Percentiles rank a stretch among this genome's conserved stretches.
Evolutionary conservation across 441 rosid genomes (phyloP).

Genomic region (Pelargonium cotyledonis): DNA sequence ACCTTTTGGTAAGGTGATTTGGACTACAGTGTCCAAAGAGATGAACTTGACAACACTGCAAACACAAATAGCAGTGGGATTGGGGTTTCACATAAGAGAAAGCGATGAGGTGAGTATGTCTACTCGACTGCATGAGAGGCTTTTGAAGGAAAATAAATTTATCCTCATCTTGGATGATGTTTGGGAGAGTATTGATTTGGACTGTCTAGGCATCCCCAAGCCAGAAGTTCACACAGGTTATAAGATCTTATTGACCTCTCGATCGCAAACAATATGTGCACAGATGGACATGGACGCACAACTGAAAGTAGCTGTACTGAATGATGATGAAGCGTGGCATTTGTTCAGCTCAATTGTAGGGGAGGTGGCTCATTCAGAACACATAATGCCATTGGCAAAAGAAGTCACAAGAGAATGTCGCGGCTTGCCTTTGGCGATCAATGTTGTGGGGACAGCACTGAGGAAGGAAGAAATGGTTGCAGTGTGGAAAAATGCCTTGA

Average conservation of each 20-base stretch:
- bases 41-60: too few species aligned
- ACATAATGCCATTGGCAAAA: slow-evolving; percentile 24
- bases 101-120: neutral
- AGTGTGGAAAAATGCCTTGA: slow-evolving; percentile 31
- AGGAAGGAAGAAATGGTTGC: slow-evolving; percentile 22
- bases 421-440: slow-evolving; percentile 36
- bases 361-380: slow-evolving; percentile 23
- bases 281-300: slow-evolving; percentile 28
- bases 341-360: slow-evolving; percentile 34
- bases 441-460: slow-evolving; percentile 32
- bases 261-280: slow-evolving; percentile 26
- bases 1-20: too few species aligned
- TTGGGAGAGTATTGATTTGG: slow-evolving; percentile 39
- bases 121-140: neutral
- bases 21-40: too few species aligned
- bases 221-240: slow-evolving; percentile 17
- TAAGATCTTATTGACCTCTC: slow-evolving; percentile 31
- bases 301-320: slow-evolving; percentile 27
- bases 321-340: slow-evolving; percentile 33
- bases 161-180: slow-evolving; percentile 31
- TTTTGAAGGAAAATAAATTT: neutral
- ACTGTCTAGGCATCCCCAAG: slow-evolving; percentile 32
- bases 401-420: slow-evolving; percentile 26
- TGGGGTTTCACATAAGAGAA: too few species aligned
- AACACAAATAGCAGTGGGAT: too few species aligned